Conservation (phyloP, 2,329 filamentous ascomycete species). For the Malbranchea zuffiana region DNA sequence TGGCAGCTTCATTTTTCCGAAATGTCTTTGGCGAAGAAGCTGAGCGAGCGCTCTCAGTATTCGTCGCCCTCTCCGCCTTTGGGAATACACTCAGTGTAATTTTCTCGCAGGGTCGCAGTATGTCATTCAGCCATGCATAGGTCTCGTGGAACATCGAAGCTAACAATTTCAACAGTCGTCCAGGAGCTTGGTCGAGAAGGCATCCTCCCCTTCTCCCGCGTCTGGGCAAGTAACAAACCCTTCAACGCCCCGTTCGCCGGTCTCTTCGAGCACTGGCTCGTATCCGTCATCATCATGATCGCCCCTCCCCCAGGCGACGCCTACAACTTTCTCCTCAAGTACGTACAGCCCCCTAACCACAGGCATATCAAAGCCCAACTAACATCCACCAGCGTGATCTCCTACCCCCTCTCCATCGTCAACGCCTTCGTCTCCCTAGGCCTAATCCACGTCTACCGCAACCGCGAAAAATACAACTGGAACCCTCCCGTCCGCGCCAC, state of each 20-base stretch:
- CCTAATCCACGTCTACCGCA: slow-evolving; percentile 38
- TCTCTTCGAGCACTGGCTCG: slow-evolving; percentile 50
- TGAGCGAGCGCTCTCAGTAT: slow-evolving; percentile 51
- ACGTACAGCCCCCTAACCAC: slow-evolving; percentile 26
- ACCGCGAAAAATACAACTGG: slow-evolving; percentile 33
- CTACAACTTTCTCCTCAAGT: slow-evolving; percentile 45
- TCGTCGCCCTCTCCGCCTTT: slow-evolving; percentile 57
- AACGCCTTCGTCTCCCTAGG: slow-evolving; percentile 34
- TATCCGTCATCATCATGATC: slow-evolving; percentile 51
- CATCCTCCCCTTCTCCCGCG: slow-evolving; percentile 48
- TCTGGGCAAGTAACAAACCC: slow-evolving; percentile 55
- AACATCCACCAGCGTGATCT: slow-evolving; percentile 10
- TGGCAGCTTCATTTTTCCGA: slow-evolving; percentile 45
- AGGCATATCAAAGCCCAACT: neutral
- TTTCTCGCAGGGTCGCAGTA: slow-evolving; percentile 47
- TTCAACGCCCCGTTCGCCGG: slow-evolving; percentile 46
- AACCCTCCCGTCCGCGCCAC: slow-evolving; percentile 45
- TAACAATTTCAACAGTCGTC: slow-evolving; percentile 17
- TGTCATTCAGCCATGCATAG: too few species aligned
- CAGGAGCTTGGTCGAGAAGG: slow-evolving; percentile 55
- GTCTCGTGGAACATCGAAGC: too few species aligned
- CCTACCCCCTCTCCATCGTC: slow-evolving; percentile 20
- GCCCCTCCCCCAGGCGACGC: slow-evolving; percentile 52
- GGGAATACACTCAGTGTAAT: slow-evolving; percentile 58
- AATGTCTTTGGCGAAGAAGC: slow-evolving; percentile 42